Evolutionary conservation across 805 yeast genomes (phyloP).

Genomic region (Hanseniaspora meyeri): DNA sequence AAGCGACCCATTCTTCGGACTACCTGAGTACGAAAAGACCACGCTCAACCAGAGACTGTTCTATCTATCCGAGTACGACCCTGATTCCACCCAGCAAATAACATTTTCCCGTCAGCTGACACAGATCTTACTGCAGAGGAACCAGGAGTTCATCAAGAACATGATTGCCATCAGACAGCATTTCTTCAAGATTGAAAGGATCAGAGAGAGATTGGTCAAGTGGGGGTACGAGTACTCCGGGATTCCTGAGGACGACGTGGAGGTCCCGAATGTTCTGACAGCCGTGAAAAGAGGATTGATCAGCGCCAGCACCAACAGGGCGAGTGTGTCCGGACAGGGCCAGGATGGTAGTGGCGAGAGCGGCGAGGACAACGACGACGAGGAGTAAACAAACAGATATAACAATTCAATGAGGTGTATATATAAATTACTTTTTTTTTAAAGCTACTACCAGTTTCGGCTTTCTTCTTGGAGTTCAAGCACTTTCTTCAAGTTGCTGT

Average conservation of each 20-base stretch:
- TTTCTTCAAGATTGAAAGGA: slow-evolving; percentile 62
- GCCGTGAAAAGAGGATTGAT: slow-evolving; percentile 29
- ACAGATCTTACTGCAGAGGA: slow-evolving; percentile 69
- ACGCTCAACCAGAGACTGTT: slow-evolving; percentile 6
- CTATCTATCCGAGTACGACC: slow-evolving; percentile 37
- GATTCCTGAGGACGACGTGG: slow-evolving; percentile 37
- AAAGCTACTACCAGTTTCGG: background rate
- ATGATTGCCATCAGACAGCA: slow-evolving; percentile 63
- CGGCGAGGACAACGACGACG: slow-evolving; percentile 14
- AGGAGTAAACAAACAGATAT: background rate
- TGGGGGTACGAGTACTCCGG: slow-evolving; percentile 86
- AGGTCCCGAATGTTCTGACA: slow-evolving; percentile 28
- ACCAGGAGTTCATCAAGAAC: slow-evolving; percentile 76
- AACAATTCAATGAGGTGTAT: background rate
- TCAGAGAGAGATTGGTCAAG: slow-evolving; percentile 52
- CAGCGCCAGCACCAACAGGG: slow-evolving; percentile 27
- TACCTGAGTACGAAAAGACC: slow-evolving; percentile 35
- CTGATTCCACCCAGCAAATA: slow-evolving; percentile 43
- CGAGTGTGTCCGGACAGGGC: slow-evolving; percentile 26
- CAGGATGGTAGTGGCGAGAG: slow-evolving; percentile 17
- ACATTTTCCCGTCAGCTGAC: slow-evolving; percentile 61
- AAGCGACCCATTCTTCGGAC: slow-evolving; percentile 53
- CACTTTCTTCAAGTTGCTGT: slow-evolving; percentile 30
- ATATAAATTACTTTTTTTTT: background rate
- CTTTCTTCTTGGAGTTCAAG: slow-evolving; percentile 28